These are phyloP conservation scores for Amaranthus palmeri DNA, from an alignment of 148 eudicot species.

Conservation along the genomic window DNA sequence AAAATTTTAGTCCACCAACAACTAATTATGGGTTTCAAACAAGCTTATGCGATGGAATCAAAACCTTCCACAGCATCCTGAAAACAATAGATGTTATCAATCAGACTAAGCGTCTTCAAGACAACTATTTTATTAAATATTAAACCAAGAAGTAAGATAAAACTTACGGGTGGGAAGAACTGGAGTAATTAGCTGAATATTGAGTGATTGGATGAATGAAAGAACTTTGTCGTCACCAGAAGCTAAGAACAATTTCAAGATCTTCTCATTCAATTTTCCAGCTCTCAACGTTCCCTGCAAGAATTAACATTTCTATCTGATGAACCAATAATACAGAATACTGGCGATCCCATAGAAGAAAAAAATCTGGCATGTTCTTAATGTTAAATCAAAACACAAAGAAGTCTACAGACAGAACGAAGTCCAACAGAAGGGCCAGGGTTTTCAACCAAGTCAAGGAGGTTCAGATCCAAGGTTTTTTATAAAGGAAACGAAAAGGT, in stretches of 20 bases:
- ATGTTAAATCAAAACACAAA: neutral
- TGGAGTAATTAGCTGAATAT: slow-evolving; percentile 66
- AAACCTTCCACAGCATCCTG: slow-evolving; percentile 78
- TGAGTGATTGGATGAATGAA: slow-evolving; percentile 56
- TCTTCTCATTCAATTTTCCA: slow-evolving; percentile 89
- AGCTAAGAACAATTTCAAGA: slow-evolving; percentile 69
- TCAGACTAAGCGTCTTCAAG: slow-evolving; percentile 5
- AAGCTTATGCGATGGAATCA: slow-evolving; percentile 31
- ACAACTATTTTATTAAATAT: neutral
- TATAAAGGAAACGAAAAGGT: neutral
- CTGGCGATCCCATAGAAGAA: slow-evolving; percentile 1
- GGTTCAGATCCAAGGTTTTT: neutral
- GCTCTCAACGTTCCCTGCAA: slow-evolving; percentile 86
- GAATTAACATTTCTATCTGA: slow-evolving; percentile 8
- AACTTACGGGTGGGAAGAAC: slow-evolving; percentile 88
- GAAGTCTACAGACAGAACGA: neutral
- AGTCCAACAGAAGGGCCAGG: neutral
- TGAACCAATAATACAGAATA: neutral
- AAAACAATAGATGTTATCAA: slow-evolving; percentile 3
- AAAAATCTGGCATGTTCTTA: neutral
- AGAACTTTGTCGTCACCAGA: slow-evolving; percentile 79
- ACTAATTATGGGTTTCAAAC: neutral
- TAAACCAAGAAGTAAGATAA: neutral
- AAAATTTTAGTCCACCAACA: slow-evolving; percentile 4
- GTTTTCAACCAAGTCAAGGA: neutral